Percentiles rank a stretch among this genome's conserved stretches.
These are phyloP conservation scores for Aspergillus viridinutans DNA, from an alignment of 2,329 filamentous ascomycete species.

Conservation along the genomic window DNA sequence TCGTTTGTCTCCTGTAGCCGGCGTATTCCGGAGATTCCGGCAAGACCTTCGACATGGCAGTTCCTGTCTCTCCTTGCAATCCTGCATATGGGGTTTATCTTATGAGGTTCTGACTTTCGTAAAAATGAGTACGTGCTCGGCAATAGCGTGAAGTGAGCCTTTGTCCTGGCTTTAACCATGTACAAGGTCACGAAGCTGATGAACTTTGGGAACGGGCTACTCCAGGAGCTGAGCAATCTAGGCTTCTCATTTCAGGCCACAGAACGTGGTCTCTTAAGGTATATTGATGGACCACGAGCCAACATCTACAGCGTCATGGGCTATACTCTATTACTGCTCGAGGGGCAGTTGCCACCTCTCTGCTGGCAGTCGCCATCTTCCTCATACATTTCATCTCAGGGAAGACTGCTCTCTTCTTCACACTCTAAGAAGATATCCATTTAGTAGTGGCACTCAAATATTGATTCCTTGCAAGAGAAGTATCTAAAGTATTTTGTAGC, in stretches of 20 bases:
- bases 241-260: not conserved
- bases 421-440: not conserved
- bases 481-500: not conserved
- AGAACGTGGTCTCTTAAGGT: not conserved
- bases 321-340: not conserved
- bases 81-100: not conserved
- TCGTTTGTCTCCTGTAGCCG: not conserved
- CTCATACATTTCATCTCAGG: not conserved
- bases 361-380: not conserved
- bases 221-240: not conserved
- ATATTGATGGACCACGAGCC: not conserved
- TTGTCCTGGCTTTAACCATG: not conserved
- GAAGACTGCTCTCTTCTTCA: not conserved
- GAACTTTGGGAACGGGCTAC: not conserved
- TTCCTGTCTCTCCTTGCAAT: not conserved
- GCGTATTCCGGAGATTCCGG: not conserved
- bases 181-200: not conserved
- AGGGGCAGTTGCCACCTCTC: not conserved
- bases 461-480: not conserved
- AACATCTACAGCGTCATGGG: not conserved
- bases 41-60: not conserved
- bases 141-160: not conserved
- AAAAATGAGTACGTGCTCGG: not conserved
- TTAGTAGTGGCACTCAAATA: not conserved
- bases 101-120: not conserved